Percentiles rank a stretch among this genome's conserved stretches.
phyloP scores from a whole-genome alignment of 1,284 basidiomycete species.

The Salmacisia buchloeana region DNA sequence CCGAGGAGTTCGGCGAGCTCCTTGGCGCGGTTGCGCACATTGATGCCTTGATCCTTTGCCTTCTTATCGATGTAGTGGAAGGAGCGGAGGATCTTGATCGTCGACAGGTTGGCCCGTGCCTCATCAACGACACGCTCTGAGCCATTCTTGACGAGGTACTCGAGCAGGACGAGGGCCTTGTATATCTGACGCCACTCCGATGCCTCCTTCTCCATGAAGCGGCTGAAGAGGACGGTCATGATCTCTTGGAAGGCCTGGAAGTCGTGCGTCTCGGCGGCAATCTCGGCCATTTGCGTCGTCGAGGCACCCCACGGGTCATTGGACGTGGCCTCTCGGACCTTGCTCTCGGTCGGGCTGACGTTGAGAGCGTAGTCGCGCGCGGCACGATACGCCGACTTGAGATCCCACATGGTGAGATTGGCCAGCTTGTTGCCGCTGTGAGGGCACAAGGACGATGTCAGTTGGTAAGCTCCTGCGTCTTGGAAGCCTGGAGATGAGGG shows the following conservation, averaged over 20 bases:
- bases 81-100: constrained; percentile 93
- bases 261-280: constrained; percentile 88
- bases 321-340: constrained; percentile 94
- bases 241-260: constrained; percentile 99
- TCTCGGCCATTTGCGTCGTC: constrained; percentile 97
- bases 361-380: constrained; percentile 66
- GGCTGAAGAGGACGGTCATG: constrained; percentile 92
- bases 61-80: constrained; percentile 99
- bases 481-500: background rate
- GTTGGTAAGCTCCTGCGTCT: background rate
- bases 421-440: constrained; percentile 41
- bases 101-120: constrained; percentile 85
- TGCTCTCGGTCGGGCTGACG: constrained; percentile 92
- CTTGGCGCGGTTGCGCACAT: constrained; percentile 88
- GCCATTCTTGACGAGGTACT: constrained; percentile 96
- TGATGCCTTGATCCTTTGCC: constrained; percentile 97
- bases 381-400: constrained; percentile 34
- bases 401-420: constrained; percentile 49
- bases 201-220: constrained; percentile 81
- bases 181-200: constrained; percentile 98
- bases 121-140: constrained; percentile 97
- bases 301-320: constrained; percentile 98
- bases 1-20: constrained; percentile 82
- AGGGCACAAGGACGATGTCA: background rate
- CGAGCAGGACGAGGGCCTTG: constrained; percentile 68